Percentiles rank a stretch among this genome's conserved stretches.
These are phyloP conservation scores for Delitschia confertaspora DNA, from an alignment of 495 filamentous ascomycete genomes.

Conservation along the genomic window DNA sequence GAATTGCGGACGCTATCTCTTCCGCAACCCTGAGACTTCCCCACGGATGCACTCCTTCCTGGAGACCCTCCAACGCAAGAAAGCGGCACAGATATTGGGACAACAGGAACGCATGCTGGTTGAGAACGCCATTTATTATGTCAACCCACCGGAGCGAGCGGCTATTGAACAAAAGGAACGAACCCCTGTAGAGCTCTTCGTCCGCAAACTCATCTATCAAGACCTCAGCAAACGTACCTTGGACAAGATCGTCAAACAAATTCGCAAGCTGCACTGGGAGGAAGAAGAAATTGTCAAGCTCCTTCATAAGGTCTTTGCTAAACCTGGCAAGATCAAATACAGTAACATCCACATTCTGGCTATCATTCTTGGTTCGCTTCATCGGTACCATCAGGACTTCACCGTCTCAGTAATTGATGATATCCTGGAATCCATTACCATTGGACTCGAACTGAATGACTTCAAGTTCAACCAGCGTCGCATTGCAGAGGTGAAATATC, in stretches of 20 bases:
- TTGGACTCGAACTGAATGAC: slow-evolving; percentile 89
- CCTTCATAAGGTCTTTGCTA: slow-evolving; percentile 85
- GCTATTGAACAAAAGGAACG: slow-evolving; percentile 95
- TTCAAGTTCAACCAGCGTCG: slow-evolving; percentile 97
- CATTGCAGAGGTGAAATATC: slow-evolving; percentile 90
- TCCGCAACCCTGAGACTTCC: slow-evolving; percentile 87
- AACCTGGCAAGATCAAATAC: slow-evolving; percentile 94
- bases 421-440: slow-evolving; percentile 74
- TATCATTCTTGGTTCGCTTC: slow-evolving; percentile 77
- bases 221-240: slow-evolving; percentile 93
- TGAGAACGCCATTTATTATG: slow-evolving; percentile 97
- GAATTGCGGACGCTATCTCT: slow-evolving; percentile 89
- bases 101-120: slow-evolving; percentile 97
- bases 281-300: slow-evolving; percentile 77
- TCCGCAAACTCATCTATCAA: slow-evolving; percentile 81
- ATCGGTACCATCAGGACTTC: slow-evolving; percentile 87
- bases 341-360: slow-evolving; percentile 93
- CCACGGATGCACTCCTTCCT: slow-evolving; percentile 89
- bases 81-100: slow-evolving; percentile 85
- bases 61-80: slow-evolving; percentile 92
- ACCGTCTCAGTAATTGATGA: slow-evolving; percentile 82
- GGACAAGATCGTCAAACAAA: slow-evolving; percentile 82
- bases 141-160: slow-evolving; percentile 85
- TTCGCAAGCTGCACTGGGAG: slow-evolving; percentile 96
- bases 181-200: slow-evolving; percentile 83